Percentiles rank a stretch among this genome's conserved stretches.
Conservation (phyloP, 202 grass and related monocot genomes). For the Zoysia matrella region DNA sequence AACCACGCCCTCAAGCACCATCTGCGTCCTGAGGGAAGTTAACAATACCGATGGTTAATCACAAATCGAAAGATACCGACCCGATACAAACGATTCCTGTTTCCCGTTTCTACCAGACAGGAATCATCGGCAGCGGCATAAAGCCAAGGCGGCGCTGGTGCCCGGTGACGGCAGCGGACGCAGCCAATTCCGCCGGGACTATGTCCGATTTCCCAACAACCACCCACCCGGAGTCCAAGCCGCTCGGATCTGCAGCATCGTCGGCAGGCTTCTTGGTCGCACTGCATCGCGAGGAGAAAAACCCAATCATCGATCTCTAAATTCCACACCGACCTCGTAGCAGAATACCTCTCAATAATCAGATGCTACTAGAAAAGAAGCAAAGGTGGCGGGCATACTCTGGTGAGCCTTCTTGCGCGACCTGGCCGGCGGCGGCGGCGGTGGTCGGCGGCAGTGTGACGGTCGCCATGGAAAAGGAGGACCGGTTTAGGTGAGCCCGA, state of each 20-base stretch:
- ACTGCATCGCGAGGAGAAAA: slow-evolving; percentile 6
- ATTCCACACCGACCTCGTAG: neutral
- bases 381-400: neutral
- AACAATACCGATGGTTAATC: neutral
- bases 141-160: slow-evolving; percentile 37
- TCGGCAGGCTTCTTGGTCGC: neutral
- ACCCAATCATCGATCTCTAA: neutral
- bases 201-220: slow-evolving; percentile 48
- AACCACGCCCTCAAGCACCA: slow-evolving; percentile 57
- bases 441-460: slow-evolving; percentile 30
- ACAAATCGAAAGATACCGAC: neutral
- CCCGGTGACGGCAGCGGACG: slow-evolving; percentile 11
- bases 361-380: neutral
- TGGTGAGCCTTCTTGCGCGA: slow-evolving; percentile 4
- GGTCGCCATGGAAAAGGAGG: slow-evolving; percentile 42
- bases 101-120: slow-evolving; percentile 43
- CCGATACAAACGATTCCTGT: neutral
- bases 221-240: slow-evolving; percentile 54
- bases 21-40: slow-evolving; percentile 50
- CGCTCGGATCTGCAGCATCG: slow-evolving; percentile 30
- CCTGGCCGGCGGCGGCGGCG: slow-evolving; percentile 21
- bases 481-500: slow-evolving; percentile 15
- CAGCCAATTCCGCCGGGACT: slow-evolving; percentile 44
- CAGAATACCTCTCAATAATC: neutral
- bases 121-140: slow-evolving; percentile 54